Evolutionary conservation across 108 stramenopile species (phyloP).

Genomic region (Skeletonema marinoi): DNA sequence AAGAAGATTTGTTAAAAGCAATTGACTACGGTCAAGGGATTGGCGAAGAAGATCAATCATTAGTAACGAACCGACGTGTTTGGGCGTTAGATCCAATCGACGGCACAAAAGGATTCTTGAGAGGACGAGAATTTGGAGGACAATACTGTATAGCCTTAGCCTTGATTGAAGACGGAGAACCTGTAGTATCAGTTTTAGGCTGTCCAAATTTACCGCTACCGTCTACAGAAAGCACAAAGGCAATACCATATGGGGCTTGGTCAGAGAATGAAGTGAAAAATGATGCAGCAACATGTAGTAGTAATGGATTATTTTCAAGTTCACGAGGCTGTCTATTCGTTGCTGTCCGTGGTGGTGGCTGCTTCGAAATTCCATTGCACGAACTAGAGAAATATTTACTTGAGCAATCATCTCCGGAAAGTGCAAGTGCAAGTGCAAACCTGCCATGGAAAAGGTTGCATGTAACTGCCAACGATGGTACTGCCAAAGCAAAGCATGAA

Average conservation of each 20-base stretch:
- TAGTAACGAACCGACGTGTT: slow-evolving; percentile 25
- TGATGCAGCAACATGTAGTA: not conserved
- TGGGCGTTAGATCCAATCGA: slow-evolving; percentile 92
- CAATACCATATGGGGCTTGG: slow-evolving; percentile 39
- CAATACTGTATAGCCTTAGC: slow-evolving; percentile 83
- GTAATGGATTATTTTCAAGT: slow-evolving; percentile 10
- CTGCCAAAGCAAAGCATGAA: slow-evolving; percentile 10
- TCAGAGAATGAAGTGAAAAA: slow-evolving; percentile 35
- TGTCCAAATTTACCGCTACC: slow-evolving; percentile 75
- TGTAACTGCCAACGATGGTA: slow-evolving; percentile 47
- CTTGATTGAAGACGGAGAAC: slow-evolving; percentile 65
- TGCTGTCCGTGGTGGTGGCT: slow-evolving; percentile 70
- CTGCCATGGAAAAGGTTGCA: slow-evolving; percentile 27
- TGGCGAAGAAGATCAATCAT: not conserved
- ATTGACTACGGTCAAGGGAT: slow-evolving; percentile 54
- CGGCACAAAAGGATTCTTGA: slow-evolving; percentile 91
- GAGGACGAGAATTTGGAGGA: slow-evolving; percentile 55
- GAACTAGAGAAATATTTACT: slow-evolving; percentile 12
- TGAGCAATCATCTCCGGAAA: not conserved
- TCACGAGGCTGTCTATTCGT: slow-evolving; percentile 78
- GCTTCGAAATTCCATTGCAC: slow-evolving; percentile 62
- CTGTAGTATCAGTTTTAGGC: slow-evolving; percentile 74
- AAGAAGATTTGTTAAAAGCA: slow-evolving; percentile 33
- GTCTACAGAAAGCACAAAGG: slow-evolving; percentile 3
- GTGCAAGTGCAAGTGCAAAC: not conserved